Base-by-base conservation (phyloP, 495 filamentous ascomycete species). In the Neurospora pannonica region DNA sequence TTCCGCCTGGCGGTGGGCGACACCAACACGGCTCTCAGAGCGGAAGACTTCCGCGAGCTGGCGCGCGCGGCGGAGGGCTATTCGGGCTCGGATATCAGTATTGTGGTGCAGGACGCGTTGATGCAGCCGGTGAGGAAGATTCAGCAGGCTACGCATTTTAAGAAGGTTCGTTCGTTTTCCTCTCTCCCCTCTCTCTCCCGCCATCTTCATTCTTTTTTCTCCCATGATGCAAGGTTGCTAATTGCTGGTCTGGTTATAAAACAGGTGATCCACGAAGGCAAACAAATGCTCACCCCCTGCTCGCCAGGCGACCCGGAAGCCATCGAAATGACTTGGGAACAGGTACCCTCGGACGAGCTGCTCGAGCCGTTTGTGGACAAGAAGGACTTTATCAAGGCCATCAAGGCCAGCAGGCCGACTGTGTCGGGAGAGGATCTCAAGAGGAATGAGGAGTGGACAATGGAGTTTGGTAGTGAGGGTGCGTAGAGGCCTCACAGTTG, bases 41-140 rank as follows among this genome's bases (percentile, higher is more conserved):
- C 86, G 38, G 87, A 89, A 8, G 97, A 99, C 82, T 98, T 89
- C 79, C 89, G 89, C 75, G 89, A 88, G 73, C 84, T 98, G 75
- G 95, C 90, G 2, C 87, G 92, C 75, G 84, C 95, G 79, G 92
- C 93, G 42, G 96, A 98, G 75, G 95, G 95, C 10, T 99, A 97
- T 79, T 97, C 94, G 0, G 96, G 96, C 13, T 95, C 92, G 73
- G 96, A 99, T 89, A 97, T 99, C 80, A 91, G 88, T 79, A 98
- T 98, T 79, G 95, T 93, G 6, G 96, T 98, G 34, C 96, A 99
- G 81, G 94, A 98, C 84, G 96, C 96, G 13, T 85, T 98, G 24
- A 99, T 99, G 96, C 94, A 98, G 79, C 97, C 96, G 1, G 93
- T 99, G 72, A 87, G 96, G 72, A 97, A 97, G 85, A 98, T 99